Conservation (phyloP, 2,329 filamentous ascomycete species). For the Sphaerulina populicola region DNA sequence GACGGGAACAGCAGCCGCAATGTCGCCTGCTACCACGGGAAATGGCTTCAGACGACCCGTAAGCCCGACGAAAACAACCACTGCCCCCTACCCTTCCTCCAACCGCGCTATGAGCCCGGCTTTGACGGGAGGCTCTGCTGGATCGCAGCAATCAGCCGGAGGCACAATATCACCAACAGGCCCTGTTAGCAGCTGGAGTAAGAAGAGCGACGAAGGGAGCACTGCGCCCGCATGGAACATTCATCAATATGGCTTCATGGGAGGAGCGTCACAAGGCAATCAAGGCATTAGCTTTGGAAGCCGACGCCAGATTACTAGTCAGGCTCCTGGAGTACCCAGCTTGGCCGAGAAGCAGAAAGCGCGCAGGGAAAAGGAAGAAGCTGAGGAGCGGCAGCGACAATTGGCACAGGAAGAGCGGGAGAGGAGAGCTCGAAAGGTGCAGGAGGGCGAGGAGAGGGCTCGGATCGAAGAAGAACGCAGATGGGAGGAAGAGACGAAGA, state of each 20-base stretch:
- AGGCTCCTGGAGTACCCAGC: conserved; percentile 69
- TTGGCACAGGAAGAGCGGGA: conserved; percentile 47
- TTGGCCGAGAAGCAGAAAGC: conserved; percentile 74
- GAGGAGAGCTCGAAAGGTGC: conserved; percentile 40
- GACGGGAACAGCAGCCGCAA: conserved; percentile 40
- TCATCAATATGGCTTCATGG: conserved; percentile 96
- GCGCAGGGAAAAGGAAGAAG: conserved; percentile 48
- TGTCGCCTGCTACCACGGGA: conserved; percentile 20
- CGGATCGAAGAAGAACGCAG: conserved; percentile 55
- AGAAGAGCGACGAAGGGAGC: conserved; percentile 65
- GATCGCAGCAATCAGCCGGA: conserved; percentile 41
- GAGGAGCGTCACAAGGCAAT: conserved; percentile 90
- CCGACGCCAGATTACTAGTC: conserved; percentile 82
- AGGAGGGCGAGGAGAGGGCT: conserved; percentile 55
- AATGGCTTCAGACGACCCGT: conserved; percentile 17
- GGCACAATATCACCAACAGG: conserved; percentile 38
- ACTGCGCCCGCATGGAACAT: conserved; percentile 97
- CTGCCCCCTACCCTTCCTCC: conserved; percentile 23
- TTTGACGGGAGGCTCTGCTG: conserved; percentile 49
- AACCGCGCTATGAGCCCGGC: conserved; percentile 38
- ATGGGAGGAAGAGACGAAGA: conserved; percentile 58
- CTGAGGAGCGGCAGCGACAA: conserved; percentile 45
- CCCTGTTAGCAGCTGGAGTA: conserved; percentile 84
- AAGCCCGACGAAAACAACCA: conserved; percentile 26
- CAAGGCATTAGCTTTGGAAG: conserved; percentile 88